Evolutionary conservation across 306 rosid genomes (phyloP), one percentile per base, ranked within the genome.

Genomic region (Begonia loranthoides): DNA sequence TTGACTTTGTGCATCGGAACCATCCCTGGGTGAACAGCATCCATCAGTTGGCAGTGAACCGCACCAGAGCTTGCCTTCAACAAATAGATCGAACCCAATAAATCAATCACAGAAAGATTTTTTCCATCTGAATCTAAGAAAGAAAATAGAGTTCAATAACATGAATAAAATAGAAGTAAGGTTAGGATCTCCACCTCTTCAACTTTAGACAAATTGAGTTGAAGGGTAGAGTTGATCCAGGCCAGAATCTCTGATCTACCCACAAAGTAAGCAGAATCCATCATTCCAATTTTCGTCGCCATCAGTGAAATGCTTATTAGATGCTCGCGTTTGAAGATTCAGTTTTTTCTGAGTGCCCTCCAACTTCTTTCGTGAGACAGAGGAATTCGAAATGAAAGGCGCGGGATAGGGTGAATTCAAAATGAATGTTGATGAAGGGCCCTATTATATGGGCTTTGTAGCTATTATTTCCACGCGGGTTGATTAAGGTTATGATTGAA

Each of bases 1-100:
- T 92, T 92, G 60, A 86, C 99, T 76, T 92, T 92, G 73, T 92
- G 93, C 95, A 92, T 92, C 4, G 94, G 94, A 41, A 92, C 99
- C 15, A 78, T 76, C 58, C 99, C 94, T 0, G 94, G 94, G 68
- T 90, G 93, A 59, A 62, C 88, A 38, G 83, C 86, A 47, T 90
- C 99, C 75, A 90, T 72, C 16, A 90, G 81, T 69, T 90, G 99
- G 60, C 95, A 90, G 15, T 90, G 95, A 45, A 90, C 95, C 34
- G 96, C 96, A 15, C 99, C 96, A 0, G 94, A 76, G 61, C 88
- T 82, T 2, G 94, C 96, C 96, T 92, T 65, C 44, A 50, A 51
- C 13, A 8, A 2, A 3, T 14, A 59, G 52, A 65, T 58, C 55
- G 45, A 54, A 34, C 15, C 53, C 49, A 9, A 15, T 10, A 43